Evolutionary conservation across 2,329 filamentous ascomycete genomes (phyloP).

Genomic region (Fusarium dlaminii): DNA sequence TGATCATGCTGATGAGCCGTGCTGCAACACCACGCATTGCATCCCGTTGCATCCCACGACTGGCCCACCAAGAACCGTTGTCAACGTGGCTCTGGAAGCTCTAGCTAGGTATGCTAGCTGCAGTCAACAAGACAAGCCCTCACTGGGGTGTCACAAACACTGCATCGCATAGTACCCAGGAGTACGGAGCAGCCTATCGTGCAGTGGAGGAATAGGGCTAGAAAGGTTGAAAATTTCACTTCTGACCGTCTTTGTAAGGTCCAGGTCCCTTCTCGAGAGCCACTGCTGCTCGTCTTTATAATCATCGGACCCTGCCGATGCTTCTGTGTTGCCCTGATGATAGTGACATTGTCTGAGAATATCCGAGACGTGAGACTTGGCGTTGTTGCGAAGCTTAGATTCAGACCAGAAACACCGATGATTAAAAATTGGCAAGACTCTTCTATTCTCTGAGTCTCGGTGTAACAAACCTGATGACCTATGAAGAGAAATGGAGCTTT

Average conservation of each 20-base stretch:
- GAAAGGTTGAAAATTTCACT: conserved; percentile 2
- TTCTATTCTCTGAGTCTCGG: not conserved
- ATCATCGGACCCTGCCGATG: conserved; percentile 13
- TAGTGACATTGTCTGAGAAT: conserved; percentile 14
- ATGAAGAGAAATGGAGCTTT: conserved; percentile 2
- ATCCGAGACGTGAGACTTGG: conserved; percentile 28
- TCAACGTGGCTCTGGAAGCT: conserved; percentile 30
- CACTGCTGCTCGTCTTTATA: conserved; percentile 16
- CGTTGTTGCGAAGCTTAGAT: conserved; percentile 4
- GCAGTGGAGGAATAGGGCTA: conserved; percentile 17
- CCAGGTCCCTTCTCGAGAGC: not conserved
- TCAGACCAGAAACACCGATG: conserved; percentile 6
- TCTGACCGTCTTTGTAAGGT: conserved; percentile 12
- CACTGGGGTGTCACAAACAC: conserved; percentile 16
- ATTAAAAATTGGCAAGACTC: conserved; percentile 10
- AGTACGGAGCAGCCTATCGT: not conserved
- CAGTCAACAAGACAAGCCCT: conserved; percentile 15
- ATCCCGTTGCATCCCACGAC: not conserved
- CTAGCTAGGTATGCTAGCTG: not conserved
- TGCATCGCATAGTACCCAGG: conserved; percentile 8
- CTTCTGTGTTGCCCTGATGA: conserved; percentile 4
- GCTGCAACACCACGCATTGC: not conserved
- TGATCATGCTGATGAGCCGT: conserved; percentile 21
- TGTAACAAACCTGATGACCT: not conserved
- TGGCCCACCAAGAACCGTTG: conserved; percentile 29